phyloP scores from a whole-genome alignment of 2,329 filamentous ascomycete genomes.

The Penicillium palitans region DNA sequence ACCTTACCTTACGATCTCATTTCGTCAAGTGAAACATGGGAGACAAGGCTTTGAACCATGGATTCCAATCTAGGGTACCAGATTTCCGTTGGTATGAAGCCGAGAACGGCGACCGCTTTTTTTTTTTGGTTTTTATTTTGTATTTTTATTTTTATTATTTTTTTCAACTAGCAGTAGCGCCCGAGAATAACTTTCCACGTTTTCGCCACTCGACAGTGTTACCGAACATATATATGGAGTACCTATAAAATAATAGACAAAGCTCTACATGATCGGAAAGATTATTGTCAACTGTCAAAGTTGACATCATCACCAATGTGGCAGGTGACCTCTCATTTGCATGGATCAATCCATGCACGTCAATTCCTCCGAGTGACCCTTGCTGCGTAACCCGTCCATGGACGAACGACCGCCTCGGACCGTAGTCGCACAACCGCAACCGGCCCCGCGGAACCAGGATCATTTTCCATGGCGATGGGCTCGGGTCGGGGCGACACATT shows the following conservation, averaged over 20 bases:
- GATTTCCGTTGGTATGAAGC: constrained; percentile 6
- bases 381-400: constrained; percentile 14
- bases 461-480: constrained; percentile 28
- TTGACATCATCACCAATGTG: constrained; percentile 14
- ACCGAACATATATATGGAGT: not conserved
- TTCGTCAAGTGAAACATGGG: constrained; percentile 5
- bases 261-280: not conserved
- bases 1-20: constrained; percentile 3
- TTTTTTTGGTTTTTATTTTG: not conserved
- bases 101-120: constrained; percentile 13
- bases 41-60: constrained; percentile 4
- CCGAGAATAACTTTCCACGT: constrained; percentile 1
- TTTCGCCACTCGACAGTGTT: not conserved
- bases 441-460: constrained; percentile 30
- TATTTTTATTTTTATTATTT: not conserved
- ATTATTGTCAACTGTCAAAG: not conserved
- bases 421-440: constrained; percentile 36
- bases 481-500: constrained; percentile 26
- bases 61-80: constrained; percentile 12
- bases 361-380: constrained; percentile 16
- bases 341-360: constrained; percentile 16
- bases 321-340: constrained; percentile 13
- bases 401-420: constrained; percentile 35
- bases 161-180: constrained; percentile 1
- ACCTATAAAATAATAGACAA: not conserved